Conservation (phyloP, 352 stramenopile species). For the Pythium folliculosum region DNA sequence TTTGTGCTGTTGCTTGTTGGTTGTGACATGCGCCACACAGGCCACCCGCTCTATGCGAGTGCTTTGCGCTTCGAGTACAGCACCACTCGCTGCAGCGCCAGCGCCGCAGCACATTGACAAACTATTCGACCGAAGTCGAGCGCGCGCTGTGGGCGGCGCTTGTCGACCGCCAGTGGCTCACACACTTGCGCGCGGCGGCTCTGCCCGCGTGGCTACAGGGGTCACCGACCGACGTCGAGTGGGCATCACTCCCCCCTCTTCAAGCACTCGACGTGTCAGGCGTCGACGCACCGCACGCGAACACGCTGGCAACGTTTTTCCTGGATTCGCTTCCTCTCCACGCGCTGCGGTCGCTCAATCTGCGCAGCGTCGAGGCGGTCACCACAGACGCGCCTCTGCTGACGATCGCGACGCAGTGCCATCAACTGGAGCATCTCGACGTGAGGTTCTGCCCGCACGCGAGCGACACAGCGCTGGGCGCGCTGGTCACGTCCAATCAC, state of each 20-base stretch:
- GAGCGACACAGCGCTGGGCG: not conserved
- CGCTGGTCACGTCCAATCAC: not conserved
- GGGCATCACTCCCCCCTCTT: not conserved
- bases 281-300: not conserved
- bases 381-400: not conserved
- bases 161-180: slow-evolving; percentile 8
- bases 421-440: slow-evolving; percentile 6
- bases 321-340: not conserved
- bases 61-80: not conserved
- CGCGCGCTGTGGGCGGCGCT: slow-evolving; percentile 5
- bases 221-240: not conserved
- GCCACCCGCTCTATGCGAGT: not conserved
- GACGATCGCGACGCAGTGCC: not conserved
- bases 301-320: not conserved
- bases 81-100: not conserved
- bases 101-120: not conserved
- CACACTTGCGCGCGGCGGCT: not conserved
- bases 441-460: slow-evolving; percentile 12
- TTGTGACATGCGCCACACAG: not conserved
- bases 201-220: not conserved
- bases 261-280: not conserved
- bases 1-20: too few relatives aligned
- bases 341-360: slow-evolving; percentile 3
- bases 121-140: not conserved
- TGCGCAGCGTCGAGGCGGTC: not conserved